Conservation (phyloP, 1,284 basidiomycete genomes). For the Leccinum glutinopallens region DNA sequence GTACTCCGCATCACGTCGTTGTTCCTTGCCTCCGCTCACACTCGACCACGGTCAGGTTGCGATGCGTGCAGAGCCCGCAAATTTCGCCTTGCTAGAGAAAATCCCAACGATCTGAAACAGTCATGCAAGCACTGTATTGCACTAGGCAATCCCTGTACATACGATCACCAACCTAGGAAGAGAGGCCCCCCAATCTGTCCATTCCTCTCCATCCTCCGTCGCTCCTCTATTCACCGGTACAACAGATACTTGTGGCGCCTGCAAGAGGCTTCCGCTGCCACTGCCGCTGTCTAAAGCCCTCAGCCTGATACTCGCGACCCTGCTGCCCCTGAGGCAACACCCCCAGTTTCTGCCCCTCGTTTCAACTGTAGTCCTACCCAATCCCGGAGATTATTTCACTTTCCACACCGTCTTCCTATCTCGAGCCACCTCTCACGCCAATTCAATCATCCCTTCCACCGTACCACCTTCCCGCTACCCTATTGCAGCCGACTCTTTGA, state of each 20-base stretch:
- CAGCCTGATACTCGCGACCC: slow-evolving; percentile 36
- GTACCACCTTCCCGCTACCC: slow-evolving; percentile 70
- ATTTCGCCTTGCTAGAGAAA: slow-evolving; percentile 60
- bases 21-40: slow-evolving; percentile 15
- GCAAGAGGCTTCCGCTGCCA: slow-evolving; percentile 73
- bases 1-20: slow-evolving; percentile 19
- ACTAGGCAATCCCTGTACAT: slow-evolving; percentile 82
- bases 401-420: slow-evolving; percentile 50
- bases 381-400: slow-evolving; percentile 38
- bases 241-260: slow-evolving; percentile 73
- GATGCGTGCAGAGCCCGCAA: slow-evolving; percentile 84
- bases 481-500: slow-evolving; percentile 65
- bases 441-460: slow-evolving; percentile 40
- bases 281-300: slow-evolving; percentile 34
- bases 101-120: slow-evolving; percentile 70
- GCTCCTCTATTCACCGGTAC: slow-evolving; percentile 1
- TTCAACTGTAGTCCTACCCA: slow-evolving; percentile 53
- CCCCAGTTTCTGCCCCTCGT: slow-evolving; percentile 49
- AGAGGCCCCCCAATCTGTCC: slow-evolving; percentile 88
- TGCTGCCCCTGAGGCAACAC: slow-evolving; percentile 44
- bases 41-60: slow-evolving; percentile 54
- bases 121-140: slow-evolving; percentile 84
- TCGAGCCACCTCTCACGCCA: slow-evolving; percentile 51
- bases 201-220: slow-evolving; percentile 29
- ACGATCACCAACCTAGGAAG: slow-evolving; percentile 91